Percentiles rank a stretch among this genome's conserved stretches.
phyloP scores from a whole-genome alignment of 495 filamentous ascomycete species.

The Xylaria intraflava region DNA sequence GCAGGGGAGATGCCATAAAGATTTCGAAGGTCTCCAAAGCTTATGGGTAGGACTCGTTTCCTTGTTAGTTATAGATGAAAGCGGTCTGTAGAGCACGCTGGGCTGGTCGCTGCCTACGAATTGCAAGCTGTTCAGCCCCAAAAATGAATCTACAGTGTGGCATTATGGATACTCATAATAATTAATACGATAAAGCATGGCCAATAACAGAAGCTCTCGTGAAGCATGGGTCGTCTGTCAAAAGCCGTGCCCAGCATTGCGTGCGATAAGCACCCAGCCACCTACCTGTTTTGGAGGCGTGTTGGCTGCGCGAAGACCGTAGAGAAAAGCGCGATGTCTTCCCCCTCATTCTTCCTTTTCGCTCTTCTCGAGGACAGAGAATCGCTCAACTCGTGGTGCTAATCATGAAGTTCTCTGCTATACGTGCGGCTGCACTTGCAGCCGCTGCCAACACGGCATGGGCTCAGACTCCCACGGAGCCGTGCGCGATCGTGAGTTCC shows the following conservation, averaged over 20 bases:
- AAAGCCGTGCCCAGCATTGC: not conserved
- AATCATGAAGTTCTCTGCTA: conserved; percentile 12
- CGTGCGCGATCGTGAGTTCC: conserved; percentile 38
- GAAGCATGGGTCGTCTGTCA: not conserved
- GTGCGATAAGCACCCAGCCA: conserved; percentile 4
- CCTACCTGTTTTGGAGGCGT: conserved; percentile 12
- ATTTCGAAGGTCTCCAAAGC: no score
- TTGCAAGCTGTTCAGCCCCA: no score
- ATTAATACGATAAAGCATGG: not conserved
- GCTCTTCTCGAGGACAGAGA: conserved; percentile 1
- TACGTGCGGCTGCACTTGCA: conserved; percentile 8
- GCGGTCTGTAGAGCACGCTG: no score
- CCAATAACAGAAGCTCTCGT: not conserved
- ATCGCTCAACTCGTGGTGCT: not conserved
- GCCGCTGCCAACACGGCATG: conserved; percentile 2
- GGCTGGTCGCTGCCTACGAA: no score
- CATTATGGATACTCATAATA: no score
- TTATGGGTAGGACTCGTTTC: no score
- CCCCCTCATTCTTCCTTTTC: not conserved
- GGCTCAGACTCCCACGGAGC: conserved; percentile 18
- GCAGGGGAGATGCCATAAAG: no score
- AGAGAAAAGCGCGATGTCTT: conserved; percentile 7
- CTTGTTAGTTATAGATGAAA: no score
- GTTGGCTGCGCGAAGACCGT: conserved; percentile 4
- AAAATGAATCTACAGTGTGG: no score